A percentile compares a stretch with the other conserved stretches of the same genome.
These are phyloP conservation scores for Wickerhamomyces rabaulensis DNA, from an alignment of 805 yeast species.

Conservation along the genomic window DNA sequence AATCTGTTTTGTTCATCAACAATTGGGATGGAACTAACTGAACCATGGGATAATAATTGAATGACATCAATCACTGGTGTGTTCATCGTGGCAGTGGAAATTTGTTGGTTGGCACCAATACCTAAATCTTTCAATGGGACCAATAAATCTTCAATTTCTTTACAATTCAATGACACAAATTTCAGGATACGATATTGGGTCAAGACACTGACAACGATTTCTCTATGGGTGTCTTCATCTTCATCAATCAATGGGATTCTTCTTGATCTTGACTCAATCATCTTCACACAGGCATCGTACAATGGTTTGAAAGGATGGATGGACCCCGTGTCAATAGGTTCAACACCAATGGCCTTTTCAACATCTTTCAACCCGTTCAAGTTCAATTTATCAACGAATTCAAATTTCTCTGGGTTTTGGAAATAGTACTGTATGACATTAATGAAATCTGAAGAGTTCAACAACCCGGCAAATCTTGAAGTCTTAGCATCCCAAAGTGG, in stretches of 20 bases:
- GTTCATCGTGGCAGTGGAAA: constrained; percentile 81
- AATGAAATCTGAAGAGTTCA: constrained; percentile 88
- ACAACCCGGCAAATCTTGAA: constrained; percentile 87
- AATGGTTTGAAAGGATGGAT: constrained; percentile 88
- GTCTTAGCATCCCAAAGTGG: constrained; percentile 93
- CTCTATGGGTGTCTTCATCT: constrained; percentile 88
- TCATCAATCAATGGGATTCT: constrained; percentile 92
- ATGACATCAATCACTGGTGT: constrained; percentile 95
- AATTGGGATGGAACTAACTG: constrained; percentile 92
- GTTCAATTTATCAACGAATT: constrained; percentile 79
- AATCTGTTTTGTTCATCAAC: constrained; percentile 68
- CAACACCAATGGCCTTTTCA: constrained; percentile 82
- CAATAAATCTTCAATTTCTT: constrained; percentile 79
- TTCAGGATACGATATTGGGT: constrained; percentile 95
- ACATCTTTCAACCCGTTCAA: constrained; percentile 82
- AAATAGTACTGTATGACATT: constrained; percentile 93
- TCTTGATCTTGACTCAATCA: constrained; percentile 84
- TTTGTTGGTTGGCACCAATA: constrained; percentile 48
- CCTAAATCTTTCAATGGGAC: constrained; percentile 69
- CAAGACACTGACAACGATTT: constrained; percentile 89
- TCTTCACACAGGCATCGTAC: constrained; percentile 88
- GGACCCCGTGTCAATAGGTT: constrained; percentile 77
- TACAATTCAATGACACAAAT: constrained; percentile 93
- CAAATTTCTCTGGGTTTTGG: constrained; percentile 82
- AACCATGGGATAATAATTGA: constrained; percentile 65